Evolutionary conservation across 2,329 filamentous ascomycete genomes (phyloP).

Genomic region (Colletotrichum chrysophilum): DNA sequence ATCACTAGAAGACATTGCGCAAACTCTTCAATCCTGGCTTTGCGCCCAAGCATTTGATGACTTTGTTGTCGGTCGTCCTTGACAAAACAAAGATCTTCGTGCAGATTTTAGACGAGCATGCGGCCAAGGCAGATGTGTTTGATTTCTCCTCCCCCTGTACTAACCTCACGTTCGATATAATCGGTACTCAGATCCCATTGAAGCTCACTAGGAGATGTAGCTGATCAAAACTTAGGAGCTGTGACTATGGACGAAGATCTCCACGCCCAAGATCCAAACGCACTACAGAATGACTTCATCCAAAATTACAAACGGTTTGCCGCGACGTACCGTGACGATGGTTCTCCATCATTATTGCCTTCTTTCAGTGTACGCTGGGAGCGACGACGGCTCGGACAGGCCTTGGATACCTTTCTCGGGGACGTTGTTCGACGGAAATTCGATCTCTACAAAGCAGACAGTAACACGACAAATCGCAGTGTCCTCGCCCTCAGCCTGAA

Average conservation of each 20-base stretch:
- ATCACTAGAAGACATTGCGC: conserved; percentile 28
- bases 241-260: conserved; percentile 39
- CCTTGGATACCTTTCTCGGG: conserved; percentile 28
- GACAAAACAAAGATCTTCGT: conserved; percentile 37
- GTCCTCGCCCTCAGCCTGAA: conserved; percentile 38
- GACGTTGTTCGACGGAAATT: conserved; percentile 29
- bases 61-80: conserved; percentile 37
- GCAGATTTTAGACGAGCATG: background rate
- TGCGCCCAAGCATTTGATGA: conserved; percentile 40
- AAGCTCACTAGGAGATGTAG: background rate
- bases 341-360: conserved; percentile 23
- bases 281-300: conserved; percentile 30
- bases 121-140: background rate
- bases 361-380: background rate
- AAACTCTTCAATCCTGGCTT: conserved; percentile 42
- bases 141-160: conserved; percentile 27
- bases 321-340: conserved; percentile 23
- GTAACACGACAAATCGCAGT: conserved; percentile 27
- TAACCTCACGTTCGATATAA: conserved; percentile 44
- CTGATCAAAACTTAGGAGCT: conserved; percentile 24
- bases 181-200: conserved; percentile 11
- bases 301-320: conserved; percentile 30
- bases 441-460: conserved; percentile 2
- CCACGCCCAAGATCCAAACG: conserved; percentile 32
- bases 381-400: conserved; percentile 22